phyloP scores from a whole-genome alignment of 176 grass and related monocot species.

The Miscanthus lutarioriparius region DNA sequence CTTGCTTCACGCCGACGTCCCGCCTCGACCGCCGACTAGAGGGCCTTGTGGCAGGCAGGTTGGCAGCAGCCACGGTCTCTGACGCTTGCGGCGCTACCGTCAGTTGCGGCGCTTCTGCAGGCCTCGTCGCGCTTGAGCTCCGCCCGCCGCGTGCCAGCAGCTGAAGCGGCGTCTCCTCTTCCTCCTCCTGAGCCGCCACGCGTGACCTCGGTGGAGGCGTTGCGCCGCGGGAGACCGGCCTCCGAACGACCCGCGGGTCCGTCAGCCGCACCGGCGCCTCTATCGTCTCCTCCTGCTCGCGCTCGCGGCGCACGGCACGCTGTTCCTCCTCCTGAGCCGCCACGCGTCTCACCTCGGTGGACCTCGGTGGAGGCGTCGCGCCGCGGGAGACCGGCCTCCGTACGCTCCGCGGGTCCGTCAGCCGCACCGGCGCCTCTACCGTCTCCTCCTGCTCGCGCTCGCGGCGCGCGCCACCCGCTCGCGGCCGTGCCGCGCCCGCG shows the following conservation, averaged over 20 bases:
- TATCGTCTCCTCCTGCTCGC: slow-evolving; percentile 9
- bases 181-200: background rate
- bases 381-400: slow-evolving; percentile 15
- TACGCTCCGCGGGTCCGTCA: slow-evolving; percentile 1
- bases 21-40: slow-evolving; percentile 44
- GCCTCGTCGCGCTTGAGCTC: slow-evolving; percentile 39
- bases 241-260: slow-evolving; percentile 11
- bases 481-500: background rate
- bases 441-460: slow-evolving; percentile 12
- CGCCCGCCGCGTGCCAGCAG: slow-evolving; percentile 16
- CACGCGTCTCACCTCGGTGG: background rate
- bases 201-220: background rate
- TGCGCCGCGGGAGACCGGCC: background rate
- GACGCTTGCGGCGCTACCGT: background rate
- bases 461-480: background rate
- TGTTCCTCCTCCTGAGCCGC: background rate
- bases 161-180: slow-evolving; percentile 29
- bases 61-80: background rate
- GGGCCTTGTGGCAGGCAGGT: background rate
- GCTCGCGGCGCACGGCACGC: background rate
- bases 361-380: background rate
- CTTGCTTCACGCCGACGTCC: background rate
- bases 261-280: slow-evolving; percentile 5
- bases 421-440: background rate
- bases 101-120: background rate